Conservation (phyloP, 1,284 basidiomycete species). For the Leccinum pachyderme region DNA sequence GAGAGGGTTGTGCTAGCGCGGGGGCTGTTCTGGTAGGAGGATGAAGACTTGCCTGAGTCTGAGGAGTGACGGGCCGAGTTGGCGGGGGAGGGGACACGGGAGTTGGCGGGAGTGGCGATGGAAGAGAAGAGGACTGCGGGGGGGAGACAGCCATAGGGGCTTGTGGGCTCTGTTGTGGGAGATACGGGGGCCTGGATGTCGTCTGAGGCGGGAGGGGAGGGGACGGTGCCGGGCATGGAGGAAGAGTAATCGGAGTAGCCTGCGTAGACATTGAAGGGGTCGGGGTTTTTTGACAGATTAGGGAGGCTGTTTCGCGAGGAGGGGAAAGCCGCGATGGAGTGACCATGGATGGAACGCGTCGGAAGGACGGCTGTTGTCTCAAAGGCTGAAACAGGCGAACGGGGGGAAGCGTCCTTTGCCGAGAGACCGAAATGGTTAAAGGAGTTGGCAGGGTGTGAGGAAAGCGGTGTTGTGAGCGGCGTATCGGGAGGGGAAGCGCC, state of each 20-base stretch:
- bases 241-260: constrained; percentile 66
- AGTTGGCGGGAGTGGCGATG: constrained; percentile 40
- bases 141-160: constrained; percentile 51
- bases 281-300: constrained; percentile 36
- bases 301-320: constrained; percentile 28
- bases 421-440: constrained; percentile 45
- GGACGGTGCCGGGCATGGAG: constrained; percentile 56
- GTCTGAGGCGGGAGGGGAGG: constrained; percentile 35
- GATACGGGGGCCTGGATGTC: constrained; percentile 29
- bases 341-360: constrained; percentile 35
- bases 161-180: constrained; percentile 31
- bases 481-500: constrained; percentile 50
- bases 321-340: constrained; percentile 27
- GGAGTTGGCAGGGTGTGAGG: constrained; percentile 43
- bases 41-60: constrained; percentile 11
- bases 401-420: constrained; percentile 24
- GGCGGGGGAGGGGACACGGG: constrained; percentile 40
- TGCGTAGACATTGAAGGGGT: constrained; percentile 54
- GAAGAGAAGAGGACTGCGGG: constrained; percentile 61
- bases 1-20: constrained; percentile 49
- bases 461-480: constrained; percentile 47
- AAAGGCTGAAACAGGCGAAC: constrained; percentile 44
- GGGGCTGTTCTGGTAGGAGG: constrained; percentile 29
- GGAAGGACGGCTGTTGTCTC: constrained; percentile 47
- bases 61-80: constrained; percentile 17